These are phyloP conservation scores for Colletotrichum liaoningense DNA, from an alignment of 2,329 filamentous ascomycete species.

Conservation along the genomic window DNA sequence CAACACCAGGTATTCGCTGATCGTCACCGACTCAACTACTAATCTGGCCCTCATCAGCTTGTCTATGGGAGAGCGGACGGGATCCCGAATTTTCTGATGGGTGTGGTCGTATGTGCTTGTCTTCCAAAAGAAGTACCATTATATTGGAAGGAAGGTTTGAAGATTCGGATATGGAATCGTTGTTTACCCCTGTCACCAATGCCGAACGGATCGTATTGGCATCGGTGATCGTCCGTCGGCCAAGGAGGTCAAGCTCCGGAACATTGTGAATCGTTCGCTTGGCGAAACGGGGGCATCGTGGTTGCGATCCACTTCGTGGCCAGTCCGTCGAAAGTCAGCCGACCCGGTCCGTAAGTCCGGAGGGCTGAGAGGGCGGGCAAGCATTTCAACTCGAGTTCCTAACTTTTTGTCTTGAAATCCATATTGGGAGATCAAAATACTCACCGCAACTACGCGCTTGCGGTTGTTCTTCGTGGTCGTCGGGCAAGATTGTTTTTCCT, in stretches of 20 bases:
- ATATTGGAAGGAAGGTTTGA: background rate
- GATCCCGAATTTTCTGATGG: no score
- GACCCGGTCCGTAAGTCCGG: background rate
- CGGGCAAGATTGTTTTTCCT: background rate
- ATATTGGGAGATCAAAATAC: no score
- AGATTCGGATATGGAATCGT: background rate
- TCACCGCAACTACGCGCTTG: background rate
- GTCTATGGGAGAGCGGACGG: no score
- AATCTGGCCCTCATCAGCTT: no score
- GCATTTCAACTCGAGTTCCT: background rate
- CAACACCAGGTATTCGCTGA: background rate
- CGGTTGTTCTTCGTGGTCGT: background rate
- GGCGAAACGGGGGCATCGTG: background rate
- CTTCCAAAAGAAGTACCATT: no score
- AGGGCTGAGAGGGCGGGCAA: background rate
- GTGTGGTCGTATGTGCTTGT: no score
- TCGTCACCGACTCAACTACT: no score
- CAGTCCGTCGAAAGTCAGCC: background rate
- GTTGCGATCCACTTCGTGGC: background rate
- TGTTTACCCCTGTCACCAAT: background rate
- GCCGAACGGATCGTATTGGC: background rate
- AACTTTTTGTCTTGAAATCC: no score
- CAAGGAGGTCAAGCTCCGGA: slow-evolving; percentile 3
- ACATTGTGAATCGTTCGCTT: background rate
- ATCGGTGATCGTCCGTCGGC: background rate